These are phyloP conservation scores for Steccherinum ochraceum DNA, from an alignment of 768 basidiomycete genomes.

Conservation along the genomic window DNA sequence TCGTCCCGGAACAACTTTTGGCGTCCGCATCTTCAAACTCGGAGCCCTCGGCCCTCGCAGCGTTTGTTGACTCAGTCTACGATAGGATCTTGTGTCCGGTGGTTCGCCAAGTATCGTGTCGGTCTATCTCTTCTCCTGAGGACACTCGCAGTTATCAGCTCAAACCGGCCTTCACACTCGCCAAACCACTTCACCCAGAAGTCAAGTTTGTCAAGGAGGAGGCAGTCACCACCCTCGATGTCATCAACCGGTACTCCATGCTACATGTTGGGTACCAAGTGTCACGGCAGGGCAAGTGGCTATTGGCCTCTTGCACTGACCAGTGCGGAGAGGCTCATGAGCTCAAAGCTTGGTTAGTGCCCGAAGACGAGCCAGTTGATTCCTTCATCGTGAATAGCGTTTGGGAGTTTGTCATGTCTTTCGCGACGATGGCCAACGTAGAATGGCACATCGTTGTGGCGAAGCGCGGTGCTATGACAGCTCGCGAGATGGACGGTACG, in stretches of 20 bases:
- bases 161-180: conserved; percentile 59
- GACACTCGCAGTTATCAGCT: conserved; percentile 47
- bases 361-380: conserved; percentile 31
- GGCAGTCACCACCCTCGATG: conserved; percentile 38
- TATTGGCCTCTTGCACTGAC: conserved; percentile 68
- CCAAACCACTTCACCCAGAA: conserved; percentile 23
- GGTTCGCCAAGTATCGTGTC: conserved; percentile 47
- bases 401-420: conserved; percentile 62
- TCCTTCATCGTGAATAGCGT: conserved; percentile 50
- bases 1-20: conserved; percentile 63
- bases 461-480: conserved; percentile 56
- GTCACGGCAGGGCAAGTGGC: conserved; percentile 68
- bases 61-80: conserved; percentile 61
- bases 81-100: conserved; percentile 60
- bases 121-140: conserved; percentile 33
- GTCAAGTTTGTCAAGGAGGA: conserved; percentile 34
- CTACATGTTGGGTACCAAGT: conserved; percentile 73
- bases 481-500: conserved; percentile 62
- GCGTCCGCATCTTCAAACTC: conserved; percentile 32
- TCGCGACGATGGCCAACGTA: conserved; percentile 58
- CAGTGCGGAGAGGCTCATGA: conserved; percentile 74
- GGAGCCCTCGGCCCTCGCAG: conserved; percentile 39
- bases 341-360: conserved; percentile 58
- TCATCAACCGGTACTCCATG: conserved; percentile 51
- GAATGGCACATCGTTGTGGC: conserved; percentile 79